Base-by-base conservation (phyloP, 2,329 filamentous ascomycete species). In the Phialemoniopsis sp. region DNA sequence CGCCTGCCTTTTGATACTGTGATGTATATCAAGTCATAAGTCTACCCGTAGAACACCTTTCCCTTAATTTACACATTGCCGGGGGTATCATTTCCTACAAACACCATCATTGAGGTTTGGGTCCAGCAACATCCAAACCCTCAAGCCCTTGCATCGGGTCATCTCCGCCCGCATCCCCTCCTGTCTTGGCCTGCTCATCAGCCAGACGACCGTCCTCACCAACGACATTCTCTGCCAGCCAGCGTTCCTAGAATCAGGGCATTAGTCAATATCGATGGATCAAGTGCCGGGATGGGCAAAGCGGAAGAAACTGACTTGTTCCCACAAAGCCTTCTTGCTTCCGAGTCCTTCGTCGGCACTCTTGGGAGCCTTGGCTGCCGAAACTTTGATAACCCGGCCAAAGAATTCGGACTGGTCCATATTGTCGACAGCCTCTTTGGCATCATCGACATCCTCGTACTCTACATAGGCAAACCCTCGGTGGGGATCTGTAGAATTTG, bases 361-460 rank as follows among this genome's bases (percentile, higher is more conserved):
- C 71, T 95, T 96, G 46, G 93, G 89, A 26, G 88, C 81, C 63
- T 95, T 98, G 32, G 94, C 94, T 40, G 85, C 78, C 33, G 89
- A 90, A 37, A 97, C 91, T 61, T 90, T 95, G 60, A 98, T 85
- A 13, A 93, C 84, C 43, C 88, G 80, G 10, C 93, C 94, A 59
- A 91, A 97, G 34, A 98, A 78, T 66, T 97, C 91, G 44, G 90
- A 86, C 60, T 95, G 89, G 59, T 98, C 89, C 91, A 98, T 97
- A 59, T 98, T 98, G 72, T 97, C 89, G 60, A 98, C 95, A 37
- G 93, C 93, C 64, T 97, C 91, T 55, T 83, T 83, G 19, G 90
- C 91, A 64, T 98, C 93, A 41, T 84, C 79, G 12, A 81, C 75
- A 41, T 89, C 78, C 54, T 96, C 89, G 56, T 87, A 98, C 58